phyloP scores from a whole-genome alignment of 352 stramenopile genomes.

The Poterioochromonas sp. region DNA sequence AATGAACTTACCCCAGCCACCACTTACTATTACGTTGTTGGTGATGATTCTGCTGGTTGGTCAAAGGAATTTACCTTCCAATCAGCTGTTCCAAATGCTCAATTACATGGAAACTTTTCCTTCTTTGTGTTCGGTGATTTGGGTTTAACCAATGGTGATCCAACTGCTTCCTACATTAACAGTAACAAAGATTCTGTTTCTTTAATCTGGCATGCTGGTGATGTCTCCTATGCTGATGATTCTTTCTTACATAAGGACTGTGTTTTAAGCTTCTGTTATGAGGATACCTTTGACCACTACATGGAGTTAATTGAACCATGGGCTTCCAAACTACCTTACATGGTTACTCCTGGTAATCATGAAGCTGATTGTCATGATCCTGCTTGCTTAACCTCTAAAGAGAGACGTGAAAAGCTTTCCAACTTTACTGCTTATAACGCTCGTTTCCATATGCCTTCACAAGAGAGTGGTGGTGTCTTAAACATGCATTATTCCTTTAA shows the following conservation, averaged over 20 bases:
- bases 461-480: conserved; percentile 48
- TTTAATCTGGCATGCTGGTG: conserved; percentile 60
- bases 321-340: conserved; percentile 65
- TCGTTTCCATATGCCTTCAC: conserved; percentile 68
- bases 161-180: conserved; percentile 30
- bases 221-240: conserved; percentile 54
- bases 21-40: conserved; percentile 40
- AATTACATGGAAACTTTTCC: conserved; percentile 24
- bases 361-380: conserved; percentile 71
- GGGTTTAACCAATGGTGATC: conserved; percentile 29
- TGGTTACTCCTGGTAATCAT: conserved; percentile 70
- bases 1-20: conserved; percentile 33
- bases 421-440: conserved; percentile 72
- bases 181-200: conserved; percentile 41
- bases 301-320: conserved; percentile 62
- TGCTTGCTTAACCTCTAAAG: conserved; percentile 49
- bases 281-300: conserved; percentile 70
- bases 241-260: conserved; percentile 42
- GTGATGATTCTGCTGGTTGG: conserved; percentile 35
- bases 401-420: conserved; percentile 53
- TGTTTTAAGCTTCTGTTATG: conserved; percentile 61
- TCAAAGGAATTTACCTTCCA: conserved; percentile 24
- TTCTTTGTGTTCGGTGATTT: conserved; percentile 37
- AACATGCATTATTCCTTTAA: conserved; percentile 81
- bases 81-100: neutral